phyloP scores from a whole-genome alignment of 352 stramenopile species.

The Hyaloperonospora brassicae region DNA sequence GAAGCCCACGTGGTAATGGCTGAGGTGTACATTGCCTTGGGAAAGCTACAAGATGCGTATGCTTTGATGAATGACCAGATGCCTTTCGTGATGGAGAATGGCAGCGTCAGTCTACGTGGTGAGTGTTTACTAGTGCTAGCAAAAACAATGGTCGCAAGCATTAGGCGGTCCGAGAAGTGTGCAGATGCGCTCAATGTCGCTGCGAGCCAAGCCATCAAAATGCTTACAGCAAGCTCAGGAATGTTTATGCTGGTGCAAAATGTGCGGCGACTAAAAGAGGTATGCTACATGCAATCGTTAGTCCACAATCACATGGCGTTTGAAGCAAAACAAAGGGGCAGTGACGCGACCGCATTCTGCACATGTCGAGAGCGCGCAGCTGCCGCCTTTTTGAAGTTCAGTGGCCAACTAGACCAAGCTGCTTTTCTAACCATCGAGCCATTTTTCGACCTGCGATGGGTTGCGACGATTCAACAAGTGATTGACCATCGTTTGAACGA shows the following conservation, averaged over 20 bases:
- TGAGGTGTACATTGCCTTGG: conserved; percentile 57
- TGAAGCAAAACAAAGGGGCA: conserved; percentile 15
- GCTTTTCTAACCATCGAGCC: conserved; percentile 24
- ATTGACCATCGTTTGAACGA: conserved; percentile 12
- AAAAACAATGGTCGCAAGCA: conserved; percentile 38
- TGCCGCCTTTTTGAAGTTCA: conserved; percentile 24
- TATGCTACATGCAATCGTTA: conserved; percentile 36
- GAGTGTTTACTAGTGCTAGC: conserved; percentile 51
- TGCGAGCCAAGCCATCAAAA: conserved; percentile 16
- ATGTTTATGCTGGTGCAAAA: conserved; percentile 35
- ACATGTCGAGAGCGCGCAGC: conserved; percentile 22
- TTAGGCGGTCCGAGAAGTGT: conserved; percentile 18
- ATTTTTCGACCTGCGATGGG: conserved; percentile 27
- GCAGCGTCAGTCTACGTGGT: conserved; percentile 41
- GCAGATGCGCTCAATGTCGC: conserved; percentile 4
- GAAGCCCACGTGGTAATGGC: conserved; percentile 55
- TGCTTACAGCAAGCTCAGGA: conserved; percentile 24
- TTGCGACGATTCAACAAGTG: conserved; percentile 22
- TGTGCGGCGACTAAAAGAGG: conserved; percentile 28
- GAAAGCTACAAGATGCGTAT: conserved; percentile 35
- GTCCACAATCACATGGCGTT: conserved; percentile 31
- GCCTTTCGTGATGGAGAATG: conserved; percentile 59
- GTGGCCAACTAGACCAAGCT: conserved; percentile 22
- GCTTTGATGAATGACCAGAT: conserved; percentile 52
- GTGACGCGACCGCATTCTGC: conserved; percentile 9